Base-by-base conservation (phyloP, 164 flowering plant genomes). In the Berberis thunbergii region DNA sequence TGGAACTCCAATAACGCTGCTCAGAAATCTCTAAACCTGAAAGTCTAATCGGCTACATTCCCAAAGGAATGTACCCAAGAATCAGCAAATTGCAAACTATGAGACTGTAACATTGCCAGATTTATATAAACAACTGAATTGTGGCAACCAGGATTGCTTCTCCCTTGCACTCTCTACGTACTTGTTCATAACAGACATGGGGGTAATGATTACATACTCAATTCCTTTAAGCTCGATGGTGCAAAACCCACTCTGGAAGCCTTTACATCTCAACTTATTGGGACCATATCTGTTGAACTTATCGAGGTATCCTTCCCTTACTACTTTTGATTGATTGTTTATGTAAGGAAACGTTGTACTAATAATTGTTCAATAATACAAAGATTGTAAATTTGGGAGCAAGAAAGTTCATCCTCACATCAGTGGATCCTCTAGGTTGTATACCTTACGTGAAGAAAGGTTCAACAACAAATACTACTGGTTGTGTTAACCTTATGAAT, bases 371-470 rank as follows among this genome's bases (percentile, higher is more conserved):
- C 39, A n/a, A 13, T 39, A 13, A 43, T 75, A 76, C 87, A 88
- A 91, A 79, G 64, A 54, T 57, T 88, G 70, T 70, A 84, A 8
- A 8, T 41, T 63, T 81, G 59, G 96, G 96, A 41, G 89, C 67
- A 2, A 56, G 91, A 4, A 88, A 83, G 57, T 84, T 88, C 54
- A 88, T 80, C 54, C 6, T 86, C 44, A 68, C 84, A 58, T 65
- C 78, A 6, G 45, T 86, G 4, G 72, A 81, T 43, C 83, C 87
- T 4, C n/a, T 84, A 2, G 96, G 96, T n/a, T 86, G 86, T 71
- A 65, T 69, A 45, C 89, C 88, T 1, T 5, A 63, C 64, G 73
- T 70, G 0, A 74, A 38, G 61, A 57, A 76, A 1, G 45, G 10
- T 9, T 9, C 69, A 67, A 41, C 43, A 41, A 0, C 8, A 41